A percentile compares a stretch with the other conserved stretches of the same genome.
Evolutionary conservation across 2,329 filamentous ascomycete species (phyloP).

Genomic region (Neofusicoccum kwambonambiense): DNA sequence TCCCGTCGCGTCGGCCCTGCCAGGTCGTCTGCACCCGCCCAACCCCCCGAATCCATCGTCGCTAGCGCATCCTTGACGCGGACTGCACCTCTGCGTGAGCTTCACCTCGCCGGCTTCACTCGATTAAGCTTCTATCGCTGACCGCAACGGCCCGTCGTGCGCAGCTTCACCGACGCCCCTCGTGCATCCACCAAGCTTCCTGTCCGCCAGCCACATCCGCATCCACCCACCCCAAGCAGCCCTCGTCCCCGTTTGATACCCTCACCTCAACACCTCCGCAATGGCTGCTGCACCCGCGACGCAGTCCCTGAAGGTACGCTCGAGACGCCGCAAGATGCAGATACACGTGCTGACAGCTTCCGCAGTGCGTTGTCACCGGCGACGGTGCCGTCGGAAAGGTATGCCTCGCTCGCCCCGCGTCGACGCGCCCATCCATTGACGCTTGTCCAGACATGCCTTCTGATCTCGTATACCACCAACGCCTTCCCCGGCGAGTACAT

Average conservation of each 20-base stretch:
- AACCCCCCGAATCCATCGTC: conserved; percentile 14
- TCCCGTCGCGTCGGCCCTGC: not conserved
- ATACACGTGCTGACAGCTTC: conserved; percentile 26
- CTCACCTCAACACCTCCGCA: not conserved
- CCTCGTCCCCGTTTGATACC: conserved; percentile 6
- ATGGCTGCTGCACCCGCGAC: conserved; percentile 83
- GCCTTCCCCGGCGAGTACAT: conserved; percentile 99
- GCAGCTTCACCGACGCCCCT: conserved; percentile 7
- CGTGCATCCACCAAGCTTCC: not conserved
- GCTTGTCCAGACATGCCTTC: conserved; percentile 80
- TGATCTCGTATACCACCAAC: conserved; percentile 99
- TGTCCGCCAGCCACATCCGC: not conserved
- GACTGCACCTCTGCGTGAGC: conserved; percentile 11
- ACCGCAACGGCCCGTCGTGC: not conserved
- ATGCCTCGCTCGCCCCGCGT: conserved; percentile 34
- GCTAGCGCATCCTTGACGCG: conserved; percentile 14
- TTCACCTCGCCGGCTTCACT: not conserved
- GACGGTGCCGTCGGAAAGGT: conserved; percentile 99
- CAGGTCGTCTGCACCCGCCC: conserved; percentile 4
- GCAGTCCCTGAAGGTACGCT: conserved; percentile 80
- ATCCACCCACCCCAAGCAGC: conserved; percentile 1
- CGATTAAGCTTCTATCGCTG: conserved; percentile 2
- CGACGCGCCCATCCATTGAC: conserved; percentile 30
- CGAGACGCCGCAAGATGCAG: not conserved
- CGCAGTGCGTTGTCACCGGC: conserved; percentile 94